Evolutionary conservation across 306 rosid genomes (phyloP), one percentile per base, ranked within the genome.

Genomic region (Dicorynia guianensis): DNA sequence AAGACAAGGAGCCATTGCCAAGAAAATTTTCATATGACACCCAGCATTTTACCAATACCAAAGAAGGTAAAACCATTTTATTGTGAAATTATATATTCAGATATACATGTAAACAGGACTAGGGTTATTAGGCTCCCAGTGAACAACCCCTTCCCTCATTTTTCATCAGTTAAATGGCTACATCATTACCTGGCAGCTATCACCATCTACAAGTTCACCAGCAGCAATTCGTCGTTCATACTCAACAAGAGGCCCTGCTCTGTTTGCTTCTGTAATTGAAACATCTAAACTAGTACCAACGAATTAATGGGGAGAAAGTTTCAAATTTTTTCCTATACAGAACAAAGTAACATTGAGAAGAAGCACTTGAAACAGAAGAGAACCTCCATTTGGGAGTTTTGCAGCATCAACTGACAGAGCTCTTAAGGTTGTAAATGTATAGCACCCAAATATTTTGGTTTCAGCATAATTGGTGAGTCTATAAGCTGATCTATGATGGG

Each of bases 231-330:
- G 84, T 72, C 97, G 83, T 84, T 89, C 97, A 76, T 95, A 95
- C 85, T 95, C 99, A 60, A 95, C 89, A 71, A 95, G 96, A 46
- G 99, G 99, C 63, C 99, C 99, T 9, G 80, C 89, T 69, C 76
- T 72, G 58, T 60, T 84, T 56, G 55, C 64, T 60, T 85, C 96
- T 87, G 89, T 42, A 79, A 75, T 20, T 54, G 69, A 81, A 60
- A 35, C 78, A 68, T 50, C 58, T 77, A 71, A n/a, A 55, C 46
- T 46, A 60, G 70, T 67, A 82, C 57, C 80, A 69, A 52, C 39
- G 13, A 80, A 50, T 74, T 48, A 15, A 19, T 34, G 72, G 20
- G 11, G 47, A 57, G 66, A 5, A 72, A 44, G 58, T 61, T 61
- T 59, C 36, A 74, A 49, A 70, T 59, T 44, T 55, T 59, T 59